Conservation (phyloP, 2,329 filamentous ascomycete species). For the Colletotrichum chlorophyti region DNA sequence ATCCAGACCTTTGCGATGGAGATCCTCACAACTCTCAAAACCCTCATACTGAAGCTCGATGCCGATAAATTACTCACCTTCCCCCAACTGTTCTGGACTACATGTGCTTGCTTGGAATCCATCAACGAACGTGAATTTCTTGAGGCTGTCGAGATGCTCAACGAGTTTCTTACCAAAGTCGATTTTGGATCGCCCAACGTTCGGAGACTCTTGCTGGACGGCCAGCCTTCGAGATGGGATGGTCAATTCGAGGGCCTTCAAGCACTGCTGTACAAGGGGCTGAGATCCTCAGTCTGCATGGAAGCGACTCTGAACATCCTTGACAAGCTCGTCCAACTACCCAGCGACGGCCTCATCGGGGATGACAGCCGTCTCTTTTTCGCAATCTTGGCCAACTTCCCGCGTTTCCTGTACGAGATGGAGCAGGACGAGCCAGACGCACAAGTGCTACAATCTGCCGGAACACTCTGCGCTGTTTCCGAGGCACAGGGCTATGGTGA, state of each 20-base stretch:
- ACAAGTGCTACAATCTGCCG: constrained; percentile 67
- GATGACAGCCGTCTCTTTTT: constrained; percentile 84
- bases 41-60: constrained; percentile 85
- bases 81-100: constrained; percentile 97
- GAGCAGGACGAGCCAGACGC: constrained; percentile 67
- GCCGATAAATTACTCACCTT: constrained; percentile 83
- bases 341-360: constrained; percentile 81
- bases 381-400: constrained; percentile 88
- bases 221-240: constrained; percentile 86
- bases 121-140: constrained; percentile 96
- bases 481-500: constrained; percentile 73
- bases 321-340: constrained; percentile 79
- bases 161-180: constrained; percentile 83
- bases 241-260: constrained; percentile 87
- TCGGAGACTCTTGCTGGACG: constrained; percentile 75
- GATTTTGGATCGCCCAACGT: constrained; percentile 77
- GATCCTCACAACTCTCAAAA: constrained; percentile 91
- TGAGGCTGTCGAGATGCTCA: constrained; percentile 89
- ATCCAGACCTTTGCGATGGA: constrained; percentile 98
- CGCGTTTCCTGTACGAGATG: constrained; percentile 81
- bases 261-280: constrained; percentile 85
- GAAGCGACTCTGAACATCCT: constrained; percentile 79
- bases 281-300: constrained; percentile 85
- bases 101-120: constrained; percentile 92
- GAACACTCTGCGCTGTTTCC: constrained; percentile 74